A percentile compares a stretch with the other conserved stretches of the same genome.
Evolutionary conservation across 176 grass and related monocot species (phyloP).

Genomic region (Themeda triandra): DNA sequence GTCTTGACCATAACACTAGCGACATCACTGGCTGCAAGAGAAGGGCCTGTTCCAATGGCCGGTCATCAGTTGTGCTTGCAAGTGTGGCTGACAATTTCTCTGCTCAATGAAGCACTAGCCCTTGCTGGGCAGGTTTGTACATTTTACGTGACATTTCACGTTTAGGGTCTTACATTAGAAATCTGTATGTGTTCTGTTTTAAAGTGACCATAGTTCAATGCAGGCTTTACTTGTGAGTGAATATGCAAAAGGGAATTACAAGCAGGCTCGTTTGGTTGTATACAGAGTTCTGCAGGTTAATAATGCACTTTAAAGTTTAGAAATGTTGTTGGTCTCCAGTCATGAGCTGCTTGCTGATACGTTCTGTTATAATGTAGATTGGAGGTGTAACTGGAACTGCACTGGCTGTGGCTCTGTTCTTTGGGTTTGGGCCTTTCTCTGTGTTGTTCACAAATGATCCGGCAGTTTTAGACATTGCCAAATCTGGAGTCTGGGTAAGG

Average conservation of each 20-base stretch:
- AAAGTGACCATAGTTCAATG: slow-evolving; percentile 3
- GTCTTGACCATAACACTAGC: slow-evolving; percentile 63
- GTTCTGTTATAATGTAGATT: slow-evolving; percentile 44
- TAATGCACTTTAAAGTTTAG: not conserved
- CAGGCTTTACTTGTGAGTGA: slow-evolving; percentile 82
- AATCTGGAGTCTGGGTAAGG: slow-evolving; percentile 74
- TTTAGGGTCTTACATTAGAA: not conserved
- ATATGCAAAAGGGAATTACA: slow-evolving; percentile 70
- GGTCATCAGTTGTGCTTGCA: slow-evolving; percentile 84
- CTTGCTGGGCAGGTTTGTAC: slow-evolving; percentile 83
- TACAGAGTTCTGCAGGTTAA: slow-evolving; percentile 71
- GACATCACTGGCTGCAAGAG: slow-evolving; percentile 70
- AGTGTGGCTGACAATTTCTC: slow-evolving; percentile 81
- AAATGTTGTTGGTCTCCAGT: not conserved
- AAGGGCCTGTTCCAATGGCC: slow-evolving; percentile 87
- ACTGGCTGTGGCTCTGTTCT: slow-evolving; percentile 54
- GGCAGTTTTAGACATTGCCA: slow-evolving; percentile 56
- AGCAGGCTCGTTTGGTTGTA: slow-evolving; percentile 61
- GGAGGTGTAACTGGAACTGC: slow-evolving; percentile 61
- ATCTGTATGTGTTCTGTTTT: not conserved
- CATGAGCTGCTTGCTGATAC: not conserved
- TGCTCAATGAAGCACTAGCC: slow-evolving; percentile 83
- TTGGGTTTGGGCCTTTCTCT: slow-evolving; percentile 71
- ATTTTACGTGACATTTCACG: not conserved
- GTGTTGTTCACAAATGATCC: slow-evolving; percentile 72